phyloP scores from a whole-genome alignment of 140 eudicot genomes.

The Cichorium intybus region DNA sequence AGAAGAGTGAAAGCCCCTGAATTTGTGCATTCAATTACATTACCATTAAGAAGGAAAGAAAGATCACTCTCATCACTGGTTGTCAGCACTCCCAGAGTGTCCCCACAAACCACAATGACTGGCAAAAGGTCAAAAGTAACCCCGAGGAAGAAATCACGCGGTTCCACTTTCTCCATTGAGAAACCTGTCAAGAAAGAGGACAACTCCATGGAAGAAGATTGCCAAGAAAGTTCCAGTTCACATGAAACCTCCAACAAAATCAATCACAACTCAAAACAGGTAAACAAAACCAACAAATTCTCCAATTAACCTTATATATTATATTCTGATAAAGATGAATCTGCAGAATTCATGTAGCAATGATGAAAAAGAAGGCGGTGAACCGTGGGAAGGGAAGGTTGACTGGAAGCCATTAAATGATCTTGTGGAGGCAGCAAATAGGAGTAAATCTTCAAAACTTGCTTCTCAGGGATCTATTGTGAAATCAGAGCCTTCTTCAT shows the following conservation, averaged over 20 bases:
- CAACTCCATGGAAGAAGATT: constrained; percentile 62
- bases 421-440: constrained; percentile 88
- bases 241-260: constrained; percentile 64
- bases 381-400: constrained; percentile 55
- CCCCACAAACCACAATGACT: constrained; percentile 60
- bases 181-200: constrained; percentile 62
- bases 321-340: too few species aligned
- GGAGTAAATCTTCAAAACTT: constrained; percentile 68
- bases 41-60: constrained; percentile 78
- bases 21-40: constrained; percentile 34
- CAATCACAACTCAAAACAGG: constrained; percentile 71
- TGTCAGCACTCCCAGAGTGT: constrained; percentile 77
- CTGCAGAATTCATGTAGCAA: constrained; percentile 55
- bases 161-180: constrained; percentile 59
- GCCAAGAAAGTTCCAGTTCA: constrained; percentile 72
- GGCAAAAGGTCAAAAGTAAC: constrained; percentile 70
- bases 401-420: constrained; percentile 90
- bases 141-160: constrained; percentile 58
- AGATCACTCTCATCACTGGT: constrained; percentile 90
- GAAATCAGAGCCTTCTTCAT: constrained; percentile 52
- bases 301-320: too few species aligned
- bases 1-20: constrained; percentile 64
- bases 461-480: constrained; percentile 39
- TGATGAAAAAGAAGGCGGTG: constrained; percentile 47
- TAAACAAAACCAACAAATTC: constrained; percentile 21